Evolutionary conservation across 306 rosid genomes (phyloP).

Genomic region (Castanea crenata): DNA sequence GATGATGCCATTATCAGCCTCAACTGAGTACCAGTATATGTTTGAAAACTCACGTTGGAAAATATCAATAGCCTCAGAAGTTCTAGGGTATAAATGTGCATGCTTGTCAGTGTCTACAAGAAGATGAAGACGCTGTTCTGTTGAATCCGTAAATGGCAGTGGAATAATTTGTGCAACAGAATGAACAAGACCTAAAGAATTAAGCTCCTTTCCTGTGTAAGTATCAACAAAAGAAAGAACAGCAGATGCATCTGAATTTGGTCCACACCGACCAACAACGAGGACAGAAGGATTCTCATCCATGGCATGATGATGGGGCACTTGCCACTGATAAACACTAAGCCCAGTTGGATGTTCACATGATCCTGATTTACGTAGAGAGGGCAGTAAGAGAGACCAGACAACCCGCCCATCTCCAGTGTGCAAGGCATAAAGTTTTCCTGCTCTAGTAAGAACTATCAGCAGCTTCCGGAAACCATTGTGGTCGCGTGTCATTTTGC

Average conservation of each 20-base stretch:
- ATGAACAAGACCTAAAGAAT: constrained; percentile 52
- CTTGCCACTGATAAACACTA: constrained; percentile 93
- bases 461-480: constrained; percentile 95
- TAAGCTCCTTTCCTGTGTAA: constrained; percentile 70
- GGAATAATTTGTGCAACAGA: constrained; percentile 75
- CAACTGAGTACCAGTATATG: constrained; percentile 93
- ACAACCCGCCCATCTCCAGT: constrained; percentile 89
- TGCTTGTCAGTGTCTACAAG: constrained; percentile 56
- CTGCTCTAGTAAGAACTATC: constrained; percentile 82
- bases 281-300: constrained; percentile 91
- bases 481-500: constrained; percentile 98
- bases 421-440: constrained; percentile 95
- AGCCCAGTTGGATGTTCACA: constrained; percentile 71
- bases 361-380: constrained; percentile 61
- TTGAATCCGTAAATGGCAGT: constrained; percentile 78
- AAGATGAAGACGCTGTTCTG: constrained; percentile 88
- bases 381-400: constrained; percentile 73
- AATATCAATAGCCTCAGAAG: constrained; percentile 70
- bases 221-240: constrained; percentile 84
- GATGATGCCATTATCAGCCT: constrained; percentile 63
- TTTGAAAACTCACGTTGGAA: constrained; percentile 71
- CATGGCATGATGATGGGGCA: constrained; percentile 94
- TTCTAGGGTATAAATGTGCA: constrained; percentile 82
- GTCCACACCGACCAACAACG: constrained; percentile 75
- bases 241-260: constrained; percentile 54